These are phyloP conservation scores for Lunularia cruciata DNA, from an alignment of 225 moss, liverwort and hornwort genomes.

Conservation along the genomic window DNA sequence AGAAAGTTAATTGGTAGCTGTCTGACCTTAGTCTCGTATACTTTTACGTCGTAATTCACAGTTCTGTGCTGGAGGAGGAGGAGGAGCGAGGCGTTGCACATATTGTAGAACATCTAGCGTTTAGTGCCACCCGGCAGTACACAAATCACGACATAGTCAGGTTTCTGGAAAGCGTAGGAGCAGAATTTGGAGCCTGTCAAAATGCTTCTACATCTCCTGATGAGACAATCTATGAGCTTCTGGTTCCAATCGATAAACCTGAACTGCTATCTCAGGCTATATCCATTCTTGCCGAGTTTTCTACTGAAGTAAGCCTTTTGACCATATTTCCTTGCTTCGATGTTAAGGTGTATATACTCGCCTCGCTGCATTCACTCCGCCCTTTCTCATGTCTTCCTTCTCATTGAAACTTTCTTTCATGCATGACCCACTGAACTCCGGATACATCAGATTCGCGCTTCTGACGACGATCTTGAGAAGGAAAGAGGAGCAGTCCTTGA, in stretches of 20 bases:
- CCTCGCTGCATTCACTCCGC: background rate
- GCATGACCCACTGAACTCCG: background rate
- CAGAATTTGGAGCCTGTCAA: constrained; percentile 98
- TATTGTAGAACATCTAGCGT: constrained; percentile 93
- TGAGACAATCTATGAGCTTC: constrained; percentile 96
- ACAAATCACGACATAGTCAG: constrained; percentile 95
- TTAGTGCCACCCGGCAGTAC: constrained; percentile 85
- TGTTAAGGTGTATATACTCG: background rate
- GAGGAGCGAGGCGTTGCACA: constrained; percentile 97
- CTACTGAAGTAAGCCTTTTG: constrained; percentile 65
- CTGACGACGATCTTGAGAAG: constrained; percentile 91
- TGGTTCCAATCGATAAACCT: constrained; percentile 91
- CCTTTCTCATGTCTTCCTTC: background rate
- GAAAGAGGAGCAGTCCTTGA: constrained; percentile 96
- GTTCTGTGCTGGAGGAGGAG: constrained; percentile 87
- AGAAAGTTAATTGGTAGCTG: no score
- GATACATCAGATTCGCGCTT: constrained; percentile 68
- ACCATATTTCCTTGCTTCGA: background rate
- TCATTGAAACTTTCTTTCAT: background rate
- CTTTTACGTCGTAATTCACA: constrained; percentile 24
- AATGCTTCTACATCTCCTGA: constrained; percentile 98
- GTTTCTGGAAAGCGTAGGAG: constrained; percentile 92
- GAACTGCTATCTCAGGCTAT: constrained; percentile 89
- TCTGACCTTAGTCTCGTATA: background rate
- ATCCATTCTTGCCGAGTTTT: constrained; percentile 88